Conservation (phyloP, 768 basidiomycete species). For the Mycena venus region DNA sequence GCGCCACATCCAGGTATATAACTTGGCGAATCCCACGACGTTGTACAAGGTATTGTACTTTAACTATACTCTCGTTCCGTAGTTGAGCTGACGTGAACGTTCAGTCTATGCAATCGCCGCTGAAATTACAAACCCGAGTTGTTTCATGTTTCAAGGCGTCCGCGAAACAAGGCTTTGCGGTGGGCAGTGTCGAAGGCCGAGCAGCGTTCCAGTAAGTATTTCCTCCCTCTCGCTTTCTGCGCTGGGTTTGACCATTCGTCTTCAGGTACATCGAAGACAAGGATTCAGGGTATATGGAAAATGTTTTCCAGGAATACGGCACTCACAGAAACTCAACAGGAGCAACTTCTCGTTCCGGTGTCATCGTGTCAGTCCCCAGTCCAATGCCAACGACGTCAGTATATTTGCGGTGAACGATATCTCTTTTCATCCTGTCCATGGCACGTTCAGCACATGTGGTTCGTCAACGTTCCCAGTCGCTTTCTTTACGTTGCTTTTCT, state of each 20-base stretch:
- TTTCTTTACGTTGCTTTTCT: not conserved
- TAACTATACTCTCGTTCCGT: not conserved
- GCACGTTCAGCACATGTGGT: constrained; percentile 89
- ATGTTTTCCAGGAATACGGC: not conserved
- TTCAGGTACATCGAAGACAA: constrained; percentile 89
- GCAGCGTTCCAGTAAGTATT: constrained; percentile 90
- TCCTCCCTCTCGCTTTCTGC: not conserved
- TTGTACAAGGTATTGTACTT: constrained; percentile 75
- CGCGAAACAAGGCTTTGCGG: constrained; percentile 76
- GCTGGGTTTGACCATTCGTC: not conserved
- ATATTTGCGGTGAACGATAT: constrained; percentile 91
- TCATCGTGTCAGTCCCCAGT: constrained; percentile 70
- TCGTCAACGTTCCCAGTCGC: constrained; percentile 37
- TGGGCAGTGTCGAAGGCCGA: constrained; percentile 90
- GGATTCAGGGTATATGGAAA: constrained; percentile 66
- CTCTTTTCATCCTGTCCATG: constrained; percentile 86
- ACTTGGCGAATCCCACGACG: constrained; percentile 84
- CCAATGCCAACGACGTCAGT: constrained; percentile 70
- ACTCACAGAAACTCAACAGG: constrained; percentile 44
- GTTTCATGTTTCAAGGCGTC: constrained; percentile 86
- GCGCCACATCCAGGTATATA: constrained; percentile 90
- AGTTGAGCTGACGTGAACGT: not conserved
- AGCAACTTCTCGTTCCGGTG: constrained; percentile 93
- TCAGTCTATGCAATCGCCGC: constrained; percentile 84
- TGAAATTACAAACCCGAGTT: constrained; percentile 94